phyloP scores from a whole-genome alignment of 2,329 filamentous ascomycete genomes.

The Diaporthe eres region DNA sequence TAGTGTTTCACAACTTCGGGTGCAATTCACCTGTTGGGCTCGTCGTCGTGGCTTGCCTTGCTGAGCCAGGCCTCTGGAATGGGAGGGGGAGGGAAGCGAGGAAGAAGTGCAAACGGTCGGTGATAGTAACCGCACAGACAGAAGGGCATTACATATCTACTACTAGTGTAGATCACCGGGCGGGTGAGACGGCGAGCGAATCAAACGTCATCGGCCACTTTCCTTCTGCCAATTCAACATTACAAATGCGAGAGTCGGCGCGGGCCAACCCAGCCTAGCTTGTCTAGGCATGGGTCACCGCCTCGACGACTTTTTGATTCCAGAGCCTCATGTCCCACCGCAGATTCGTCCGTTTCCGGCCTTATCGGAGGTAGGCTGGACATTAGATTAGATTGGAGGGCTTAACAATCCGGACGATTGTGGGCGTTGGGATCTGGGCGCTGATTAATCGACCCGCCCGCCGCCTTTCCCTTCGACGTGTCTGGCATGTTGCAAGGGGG shows the following conservation, averaged over 20 bases:
- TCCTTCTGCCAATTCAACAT: neutral
- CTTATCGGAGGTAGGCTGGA: conserved; percentile 23
- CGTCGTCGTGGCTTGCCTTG: neutral
- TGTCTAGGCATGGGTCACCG: conserved; percentile 3
- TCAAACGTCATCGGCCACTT: conserved; percentile 22
- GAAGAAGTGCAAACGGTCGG: neutral
- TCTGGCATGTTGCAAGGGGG: neutral
- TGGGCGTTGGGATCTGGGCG: conserved; percentile 14
- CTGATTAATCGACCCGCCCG: conserved; percentile 11
- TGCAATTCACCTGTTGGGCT: neutral
- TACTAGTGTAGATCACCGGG: neutral
- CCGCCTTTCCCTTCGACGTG: neutral
- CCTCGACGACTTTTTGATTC: neutral
- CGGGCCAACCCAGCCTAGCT: conserved; percentile 18
- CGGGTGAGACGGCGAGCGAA: neutral
- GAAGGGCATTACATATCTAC: neutral
- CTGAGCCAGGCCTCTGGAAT: neutral
- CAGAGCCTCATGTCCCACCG: conserved; percentile 8
- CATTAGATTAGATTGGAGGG: conserved; percentile 23
- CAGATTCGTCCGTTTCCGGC: conserved; percentile 9
- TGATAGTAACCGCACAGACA: neutral
- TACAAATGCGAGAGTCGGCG: conserved; percentile 23
- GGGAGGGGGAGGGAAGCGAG: neutral
- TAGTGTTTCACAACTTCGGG: neutral
- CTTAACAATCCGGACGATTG: neutral